Evolutionary conservation across 441 rosid genomes (phyloP), one percentile per base, ranked within the genome.

Genomic region (Arabidopsis lyrata): DNA sequence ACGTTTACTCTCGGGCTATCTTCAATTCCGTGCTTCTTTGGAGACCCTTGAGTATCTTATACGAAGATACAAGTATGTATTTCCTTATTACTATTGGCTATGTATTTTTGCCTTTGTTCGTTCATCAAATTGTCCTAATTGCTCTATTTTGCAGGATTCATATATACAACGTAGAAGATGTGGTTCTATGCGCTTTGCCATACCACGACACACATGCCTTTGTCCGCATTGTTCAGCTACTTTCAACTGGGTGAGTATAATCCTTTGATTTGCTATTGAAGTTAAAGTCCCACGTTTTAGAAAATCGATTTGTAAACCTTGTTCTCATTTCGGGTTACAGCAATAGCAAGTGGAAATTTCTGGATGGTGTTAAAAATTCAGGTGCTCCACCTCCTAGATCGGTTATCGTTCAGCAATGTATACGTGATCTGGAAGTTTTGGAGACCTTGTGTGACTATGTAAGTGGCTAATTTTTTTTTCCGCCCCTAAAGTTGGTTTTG

Each of bases 381-480:
- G 99, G 98, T 78, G 98, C 98, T 16, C 89, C 97, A 14, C 95
- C 87, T 39, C 97, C 99, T 57, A 88, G 98, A 70, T 81, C 81
- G 70, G 87, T 96, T 70, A 68, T 93, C 13, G 97, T 96, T 84
- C 98, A 92, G 86, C 98, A 96, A 70, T 93, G 96, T 75, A 74
- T 86, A 66, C 84, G 93, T 50, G 97, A 93, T 77, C 80, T 74
- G 94, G 93, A 95, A 68, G 87, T 96, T 76, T 81, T 96, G 76
- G 97, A 96, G 82, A 77, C 83, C 62, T 56, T 96, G 76, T 92
- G 97, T 87, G 89, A 71, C 81, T 89, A 90, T 78, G 99, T 96
- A 83, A 88, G 97, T 74, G 56, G 73, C 74, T 72, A 10, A 4
- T 18, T 3, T 18, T 8, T 55, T 42, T 3, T 53, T 48, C 1